Evolutionary conservation across 176 grass and related monocot species (phyloP).

Genomic region (Eragrostis nindensis): DNA sequence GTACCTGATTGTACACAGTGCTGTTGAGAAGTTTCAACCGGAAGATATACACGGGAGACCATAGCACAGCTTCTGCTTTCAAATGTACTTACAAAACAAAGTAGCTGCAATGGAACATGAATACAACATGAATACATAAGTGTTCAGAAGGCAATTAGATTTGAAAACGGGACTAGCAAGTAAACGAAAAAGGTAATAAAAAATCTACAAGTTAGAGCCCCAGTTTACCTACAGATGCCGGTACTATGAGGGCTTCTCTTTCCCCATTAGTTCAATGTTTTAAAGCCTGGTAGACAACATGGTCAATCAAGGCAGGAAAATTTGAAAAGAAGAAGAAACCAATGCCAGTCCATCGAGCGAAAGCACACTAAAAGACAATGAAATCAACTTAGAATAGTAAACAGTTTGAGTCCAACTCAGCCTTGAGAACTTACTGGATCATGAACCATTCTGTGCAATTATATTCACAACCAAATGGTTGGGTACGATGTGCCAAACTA

Average conservation of each 20-base stretch:
- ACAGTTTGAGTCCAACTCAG: slow-evolving; percentile 17
- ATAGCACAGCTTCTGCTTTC: background rate
- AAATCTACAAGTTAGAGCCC: background rate
- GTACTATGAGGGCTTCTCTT: slow-evolving; percentile 24
- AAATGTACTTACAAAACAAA: slow-evolving; percentile 17
- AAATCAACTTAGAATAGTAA: slow-evolving; percentile 23
- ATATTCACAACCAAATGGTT: slow-evolving; percentile 13
- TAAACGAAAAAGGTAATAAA: slow-evolving; percentile 10
- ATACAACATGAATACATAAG: too few relatives aligned
- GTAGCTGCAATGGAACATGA: slow-evolving; percentile 17
- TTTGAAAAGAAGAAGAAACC: slow-evolving; percentile 16
- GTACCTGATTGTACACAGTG: slow-evolving; percentile 9
- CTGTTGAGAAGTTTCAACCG: slow-evolving; percentile 12
- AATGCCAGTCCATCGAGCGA: slow-evolving; percentile 3
- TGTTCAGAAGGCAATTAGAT: slow-evolving; percentile 6
- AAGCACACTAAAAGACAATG: slow-evolving; percentile 23
- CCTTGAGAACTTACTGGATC: slow-evolving; percentile 20
- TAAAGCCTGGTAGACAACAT: background rate
- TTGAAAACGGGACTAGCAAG: slow-evolving; percentile 11
- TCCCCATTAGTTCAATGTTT: background rate
- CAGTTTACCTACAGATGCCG: slow-evolving; percentile 31
- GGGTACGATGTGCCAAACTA: slow-evolving; percentile 29
- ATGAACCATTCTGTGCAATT: slow-evolving; percentile 25
- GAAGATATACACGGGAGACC: background rate
- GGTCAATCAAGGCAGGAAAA: background rate